phyloP scores from a whole-genome alignment of 23 red algal genomes.

The Gracilaria vermiculophylla region DNA sequence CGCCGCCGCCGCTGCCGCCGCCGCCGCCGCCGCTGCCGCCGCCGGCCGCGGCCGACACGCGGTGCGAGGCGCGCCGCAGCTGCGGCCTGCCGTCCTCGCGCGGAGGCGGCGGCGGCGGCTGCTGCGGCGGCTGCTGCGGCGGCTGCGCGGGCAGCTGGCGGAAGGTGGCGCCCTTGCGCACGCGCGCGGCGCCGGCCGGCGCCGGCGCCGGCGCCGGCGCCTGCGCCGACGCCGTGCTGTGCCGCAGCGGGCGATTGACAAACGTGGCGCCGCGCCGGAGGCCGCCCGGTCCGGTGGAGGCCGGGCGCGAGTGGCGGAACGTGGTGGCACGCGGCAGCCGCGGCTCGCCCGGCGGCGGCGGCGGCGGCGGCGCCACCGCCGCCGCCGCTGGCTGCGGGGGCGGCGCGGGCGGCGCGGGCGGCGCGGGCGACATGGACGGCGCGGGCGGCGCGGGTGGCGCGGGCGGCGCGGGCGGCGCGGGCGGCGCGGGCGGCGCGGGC shows the following conservation, averaged over 20 bases:
- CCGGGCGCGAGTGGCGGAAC: conserved; percentile 20
- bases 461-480: background rate
- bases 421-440: background rate
- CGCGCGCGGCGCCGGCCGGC: background rate
- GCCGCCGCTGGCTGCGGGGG: no score
- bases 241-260: conserved; percentile 33
- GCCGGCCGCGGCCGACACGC: background rate
- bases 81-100: conserved; percentile 11
- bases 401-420: background rate
- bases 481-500: background rate
- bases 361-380: background rate
- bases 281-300: background rate
- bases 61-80: background rate
- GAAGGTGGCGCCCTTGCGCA: conserved; percentile 39
- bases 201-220: background rate
- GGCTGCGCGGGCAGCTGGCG: background rate
- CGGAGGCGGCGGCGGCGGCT: background rate
- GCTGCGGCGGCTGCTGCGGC: background rate
- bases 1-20: no score
- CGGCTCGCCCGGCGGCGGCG: background rate
- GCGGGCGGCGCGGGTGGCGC: background rate
- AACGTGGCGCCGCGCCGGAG: conserved; percentile 45
- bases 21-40: no score
- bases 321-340: conserved; percentile 15
- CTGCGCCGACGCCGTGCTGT: background rate